A percentile compares a stretch with the other conserved stretches of the same genome.
Conservation (phyloP, 2,329 filamentous ascomycete genomes). For the Trichoderma hamatum region DNA sequence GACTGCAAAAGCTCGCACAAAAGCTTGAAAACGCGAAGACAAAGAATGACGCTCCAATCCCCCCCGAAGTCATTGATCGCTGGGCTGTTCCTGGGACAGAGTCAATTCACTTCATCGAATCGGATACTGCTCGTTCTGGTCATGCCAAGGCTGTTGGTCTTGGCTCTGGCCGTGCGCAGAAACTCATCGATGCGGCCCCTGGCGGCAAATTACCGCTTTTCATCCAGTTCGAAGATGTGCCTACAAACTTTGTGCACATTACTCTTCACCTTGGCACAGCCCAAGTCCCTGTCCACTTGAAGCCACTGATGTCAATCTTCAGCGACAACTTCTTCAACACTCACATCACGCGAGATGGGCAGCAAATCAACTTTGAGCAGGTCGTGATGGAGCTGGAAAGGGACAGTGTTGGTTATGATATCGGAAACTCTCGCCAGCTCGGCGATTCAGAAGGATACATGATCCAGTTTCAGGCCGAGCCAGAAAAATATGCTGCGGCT, state of each 20-base stretch:
- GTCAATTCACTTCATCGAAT: constrained; percentile 93
- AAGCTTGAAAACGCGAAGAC: constrained; percentile 81
- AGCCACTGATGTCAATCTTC: constrained; percentile 83
- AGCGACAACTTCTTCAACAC: constrained; percentile 94
- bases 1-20: constrained; percentile 72
- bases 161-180: constrained; percentile 70
- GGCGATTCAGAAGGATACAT: constrained; percentile 81
- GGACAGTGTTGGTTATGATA: constrained; percentile 82
- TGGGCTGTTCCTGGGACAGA: constrained; percentile 84
- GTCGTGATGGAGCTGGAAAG: constrained; percentile 89
- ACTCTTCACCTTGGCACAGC: constrained; percentile 79
- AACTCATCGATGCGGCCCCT: constrained; percentile 70
- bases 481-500: constrained; percentile 80
- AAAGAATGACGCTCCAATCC: constrained; percentile 87
- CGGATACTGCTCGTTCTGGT: constrained; percentile 80
- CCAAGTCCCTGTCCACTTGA: constrained; percentile 75
- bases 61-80: constrained; percentile 74
- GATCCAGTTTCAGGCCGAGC: constrained; percentile 83
- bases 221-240: constrained; percentile 95
- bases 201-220: constrained; percentile 72
- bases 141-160: constrained; percentile 71
- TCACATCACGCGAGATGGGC: constrained; percentile 75
- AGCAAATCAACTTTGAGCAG: constrained; percentile 83
- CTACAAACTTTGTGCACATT: constrained; percentile 88
- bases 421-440: constrained; percentile 68